Percentiles rank a stretch among this genome's conserved stretches.
phyloP scores from a whole-genome alignment of 148 eudicot genomes.

The Pouteria glomerata region DNA sequence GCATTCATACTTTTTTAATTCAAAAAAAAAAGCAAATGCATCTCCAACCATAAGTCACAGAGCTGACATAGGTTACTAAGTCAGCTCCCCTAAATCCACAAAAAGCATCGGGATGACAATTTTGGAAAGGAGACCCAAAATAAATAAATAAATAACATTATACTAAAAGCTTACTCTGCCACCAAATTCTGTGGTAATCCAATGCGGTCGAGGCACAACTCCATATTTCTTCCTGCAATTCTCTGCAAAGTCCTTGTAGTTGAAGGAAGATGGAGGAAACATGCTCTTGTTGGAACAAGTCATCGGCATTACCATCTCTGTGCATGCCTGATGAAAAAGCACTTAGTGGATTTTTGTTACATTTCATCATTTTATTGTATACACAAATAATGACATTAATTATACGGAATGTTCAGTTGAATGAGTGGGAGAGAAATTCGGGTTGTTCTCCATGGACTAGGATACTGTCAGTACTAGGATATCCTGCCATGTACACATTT shows the following conservation, averaged over 20 bases:
- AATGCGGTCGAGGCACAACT: slow-evolving; percentile 36
- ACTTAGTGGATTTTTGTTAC: background rate
- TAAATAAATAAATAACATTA: background rate
- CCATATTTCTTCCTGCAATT: slow-evolving; percentile 23
- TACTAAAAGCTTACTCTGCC: slow-evolving; percentile 26
- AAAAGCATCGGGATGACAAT: too few species aligned
- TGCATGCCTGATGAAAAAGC: slow-evolving; percentile 32
- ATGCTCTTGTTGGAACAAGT: slow-evolving; percentile 33
- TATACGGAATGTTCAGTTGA: too few species aligned
- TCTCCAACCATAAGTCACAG: too few species aligned
- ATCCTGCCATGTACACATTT: background rate
- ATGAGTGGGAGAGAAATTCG: background rate
- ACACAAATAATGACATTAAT: too few species aligned
- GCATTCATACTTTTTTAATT: too few species aligned
- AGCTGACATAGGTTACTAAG: too few species aligned
- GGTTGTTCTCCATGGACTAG: background rate
- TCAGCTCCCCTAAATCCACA: too few species aligned
- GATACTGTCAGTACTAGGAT: background rate
- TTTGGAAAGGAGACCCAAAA: too few species aligned
- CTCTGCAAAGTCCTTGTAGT: slow-evolving; percentile 26
- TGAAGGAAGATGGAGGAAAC: slow-evolving; percentile 40
- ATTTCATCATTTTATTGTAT: too few species aligned
- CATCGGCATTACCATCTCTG: slow-evolving; percentile 57
- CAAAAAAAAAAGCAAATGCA: too few species aligned
- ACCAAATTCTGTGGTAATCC: slow-evolving; percentile 48